phyloP scores from a whole-genome alignment of 495 filamentous ascomycete species.

The Penicillium chermesinum region DNA sequence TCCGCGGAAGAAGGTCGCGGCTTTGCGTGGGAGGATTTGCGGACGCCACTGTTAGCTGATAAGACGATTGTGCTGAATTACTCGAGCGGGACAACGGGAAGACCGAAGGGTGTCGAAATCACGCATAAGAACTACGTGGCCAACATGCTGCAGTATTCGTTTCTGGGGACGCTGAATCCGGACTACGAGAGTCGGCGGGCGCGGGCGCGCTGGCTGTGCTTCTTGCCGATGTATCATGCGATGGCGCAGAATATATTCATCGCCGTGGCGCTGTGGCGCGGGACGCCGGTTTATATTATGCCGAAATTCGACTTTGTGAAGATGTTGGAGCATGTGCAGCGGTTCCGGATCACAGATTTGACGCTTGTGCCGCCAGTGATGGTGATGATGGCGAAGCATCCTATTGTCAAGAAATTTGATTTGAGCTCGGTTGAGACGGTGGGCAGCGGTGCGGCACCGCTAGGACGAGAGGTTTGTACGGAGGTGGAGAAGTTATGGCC shows the following conservation, averaged over 20 bases:
- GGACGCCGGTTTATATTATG: slow-evolving; percentile 64
- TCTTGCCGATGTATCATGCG: slow-evolving; percentile 75
- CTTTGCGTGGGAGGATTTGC: slow-evolving; percentile 41
- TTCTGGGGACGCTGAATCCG: slow-evolving; percentile 41
- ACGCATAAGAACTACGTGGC: slow-evolving; percentile 67
- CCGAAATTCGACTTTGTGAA: slow-evolving; percentile 64
- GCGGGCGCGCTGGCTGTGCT: slow-evolving; percentile 45
- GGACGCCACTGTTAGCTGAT: slow-evolving; percentile 31
- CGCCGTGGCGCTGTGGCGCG: slow-evolving; percentile 33
- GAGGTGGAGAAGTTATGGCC: slow-evolving; percentile 57
- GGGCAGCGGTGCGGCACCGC: slow-evolving; percentile 58
- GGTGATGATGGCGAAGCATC: slow-evolving; percentile 67
- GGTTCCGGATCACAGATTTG: slow-evolving; percentile 61
- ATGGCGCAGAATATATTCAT: slow-evolving; percentile 48
- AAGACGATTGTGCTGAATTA: slow-evolving; percentile 62
- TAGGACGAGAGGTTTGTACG: slow-evolving; percentile 56
- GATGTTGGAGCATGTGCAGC: slow-evolving; percentile 64
- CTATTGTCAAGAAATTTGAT: slow-evolving; percentile 59
- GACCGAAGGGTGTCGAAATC: slow-evolving; percentile 80
- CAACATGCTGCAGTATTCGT: slow-evolving; percentile 57
- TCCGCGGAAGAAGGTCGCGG: slow-evolving; percentile 35
- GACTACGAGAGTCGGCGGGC: slow-evolving; percentile 35
- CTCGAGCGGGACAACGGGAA: slow-evolving; percentile 72
- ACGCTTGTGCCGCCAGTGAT: slow-evolving; percentile 64
- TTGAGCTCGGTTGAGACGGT: slow-evolving; percentile 57